Evolutionary conservation across 169 alveolate genomes (phyloP), one percentile per base, ranked within the genome.

Genomic region (Eimeria acervulina): DNA sequence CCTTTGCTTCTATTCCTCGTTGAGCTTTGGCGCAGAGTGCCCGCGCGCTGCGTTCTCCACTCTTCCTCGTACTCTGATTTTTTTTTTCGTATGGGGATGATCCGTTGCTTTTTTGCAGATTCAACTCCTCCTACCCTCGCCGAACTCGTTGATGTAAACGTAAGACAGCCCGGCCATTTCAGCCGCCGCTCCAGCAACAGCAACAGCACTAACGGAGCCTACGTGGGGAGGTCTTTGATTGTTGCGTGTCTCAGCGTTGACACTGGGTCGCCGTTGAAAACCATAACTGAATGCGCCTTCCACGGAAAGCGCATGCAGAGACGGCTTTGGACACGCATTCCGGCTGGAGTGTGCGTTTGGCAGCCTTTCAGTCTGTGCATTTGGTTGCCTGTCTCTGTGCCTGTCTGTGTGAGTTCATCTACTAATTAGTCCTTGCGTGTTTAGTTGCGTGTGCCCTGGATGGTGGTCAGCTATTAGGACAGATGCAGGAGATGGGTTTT

Each of bases 401-500:
- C 2, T 74, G 33, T 36, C 84, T 74, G 59, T 21, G 21, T 66
- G 76, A 2, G 36, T 28, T 66, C 2, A 15, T 26, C 76, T n/a
- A 28, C 76, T 66, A 0, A 59, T 59, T 66, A 66, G 15, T n/a
- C 42, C 76, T 66, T 66, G 76, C 7, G 23, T 74, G 59, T 38
- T 13, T 74, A 36, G 31, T 26, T 74, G 84, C 31, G 51, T 74
- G 51, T 40, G 31, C 23, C 10, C 33, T 90, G 42, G 78, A 84
- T 47, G 94, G 87, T 51, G 68, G 33, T 21, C 93, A 88, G 74
- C 61, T 87, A 23, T 52, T 87, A 19, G 84, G 44, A 42, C 84
- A 95, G 40, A 40, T 96, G 91, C 19, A 90, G 31, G 96, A 94
- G 74, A 96, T 96, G 97, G 97, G 97, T 0, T 96, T 96, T 66